Evolutionary conservation across 345 rosid species (phyloP).

Genomic region (Populus tremula): DNA sequence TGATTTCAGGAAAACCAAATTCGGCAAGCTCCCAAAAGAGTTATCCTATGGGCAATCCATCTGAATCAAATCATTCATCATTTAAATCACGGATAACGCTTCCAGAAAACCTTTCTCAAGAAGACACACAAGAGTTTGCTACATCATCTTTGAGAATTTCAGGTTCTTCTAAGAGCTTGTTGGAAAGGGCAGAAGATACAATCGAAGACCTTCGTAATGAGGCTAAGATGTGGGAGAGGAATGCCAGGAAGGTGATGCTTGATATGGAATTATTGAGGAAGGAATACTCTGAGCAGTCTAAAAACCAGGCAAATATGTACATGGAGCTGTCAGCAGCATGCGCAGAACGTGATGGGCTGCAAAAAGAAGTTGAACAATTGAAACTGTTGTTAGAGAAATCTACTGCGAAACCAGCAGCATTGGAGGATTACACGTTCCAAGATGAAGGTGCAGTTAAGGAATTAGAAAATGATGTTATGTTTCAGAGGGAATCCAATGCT

Average conservation of each 20-base stretch:
- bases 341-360: slow-evolving; percentile 41
- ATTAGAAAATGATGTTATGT: slow-evolving; percentile 46
- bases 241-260: slow-evolving; percentile 43
- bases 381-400: slow-evolving; percentile 30
- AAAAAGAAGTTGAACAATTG: slow-evolving; percentile 45
- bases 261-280: slow-evolving; percentile 46
- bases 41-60: slow-evolving; percentile 15
- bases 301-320: slow-evolving; percentile 31
- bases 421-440: slow-evolving; percentile 26
- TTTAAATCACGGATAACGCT: slow-evolving; percentile 19
- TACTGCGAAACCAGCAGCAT: slow-evolving; percentile 10
- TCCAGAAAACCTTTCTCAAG: slow-evolving; percentile 25
- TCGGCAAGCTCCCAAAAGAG: slow-evolving; percentile 18
- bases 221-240: slow-evolving; percentile 58
- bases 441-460: slow-evolving; percentile 29
- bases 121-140: slow-evolving; percentile 16
- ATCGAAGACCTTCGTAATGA: slow-evolving; percentile 44
- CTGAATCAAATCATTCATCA: slow-evolving; percentile 33
- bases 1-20: slow-evolving; percentile 14
- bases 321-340: slow-evolving; percentile 45
- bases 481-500: slow-evolving; percentile 42
- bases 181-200: slow-evolving; percentile 51
- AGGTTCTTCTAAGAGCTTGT: slow-evolving; percentile 38
- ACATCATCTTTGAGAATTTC: slow-evolving; percentile 23
- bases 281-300: slow-evolving; percentile 46